phyloP scores from a whole-genome alignment of 345 rosid genomes.

The Arabidopsis arenosa region DNA sequence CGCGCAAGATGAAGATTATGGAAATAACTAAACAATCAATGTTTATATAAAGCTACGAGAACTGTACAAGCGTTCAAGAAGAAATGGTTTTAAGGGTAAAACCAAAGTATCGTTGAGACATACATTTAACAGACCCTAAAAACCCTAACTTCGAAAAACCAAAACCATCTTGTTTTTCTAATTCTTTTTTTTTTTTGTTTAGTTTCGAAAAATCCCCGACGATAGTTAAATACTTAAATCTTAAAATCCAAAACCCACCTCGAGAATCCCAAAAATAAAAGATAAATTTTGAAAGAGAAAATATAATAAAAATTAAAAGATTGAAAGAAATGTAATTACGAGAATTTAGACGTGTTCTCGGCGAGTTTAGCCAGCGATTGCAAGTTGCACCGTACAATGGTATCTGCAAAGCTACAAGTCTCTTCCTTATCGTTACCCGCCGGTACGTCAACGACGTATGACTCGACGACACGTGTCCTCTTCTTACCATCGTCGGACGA shows the following conservation, averaged over 20 bases:
- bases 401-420: slow-evolving; percentile 72
- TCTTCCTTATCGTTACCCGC: slow-evolving; percentile 81
- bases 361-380: slow-evolving; percentile 78
- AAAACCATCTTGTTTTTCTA: slow-evolving; percentile 7
- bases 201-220: slow-evolving; percentile 38
- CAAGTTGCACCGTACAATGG: slow-evolving; percentile 87
- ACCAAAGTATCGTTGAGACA: slow-evolving; percentile 8
- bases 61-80: slow-evolving; percentile 43
- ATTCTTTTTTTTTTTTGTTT: background rate
- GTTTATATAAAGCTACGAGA: slow-evolving; percentile 26
- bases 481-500: slow-evolving; percentile 41
- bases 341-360: slow-evolving; percentile 49
- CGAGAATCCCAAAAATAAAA: slow-evolving; percentile 33
- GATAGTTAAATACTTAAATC: slow-evolving; percentile 24
- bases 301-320: background rate
- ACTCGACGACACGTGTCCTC: slow-evolving; percentile 74
- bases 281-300: slow-evolving; percentile 12
- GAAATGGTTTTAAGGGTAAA: slow-evolving; percentile 31
- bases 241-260: slow-evolving; percentile 23
- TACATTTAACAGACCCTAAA: slow-evolving; percentile 34
- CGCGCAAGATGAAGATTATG: background rate
- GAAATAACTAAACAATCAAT: slow-evolving; percentile 12
- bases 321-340: slow-evolving; percentile 13
- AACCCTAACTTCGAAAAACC: slow-evolving; percentile 47
- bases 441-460: slow-evolving; percentile 88